Evolutionary conservation across 192 early-diverging fungal genomes (phyloP), one percentile per base, ranked within the genome.

Genomic region (Diversispora eburnea): DNA sequence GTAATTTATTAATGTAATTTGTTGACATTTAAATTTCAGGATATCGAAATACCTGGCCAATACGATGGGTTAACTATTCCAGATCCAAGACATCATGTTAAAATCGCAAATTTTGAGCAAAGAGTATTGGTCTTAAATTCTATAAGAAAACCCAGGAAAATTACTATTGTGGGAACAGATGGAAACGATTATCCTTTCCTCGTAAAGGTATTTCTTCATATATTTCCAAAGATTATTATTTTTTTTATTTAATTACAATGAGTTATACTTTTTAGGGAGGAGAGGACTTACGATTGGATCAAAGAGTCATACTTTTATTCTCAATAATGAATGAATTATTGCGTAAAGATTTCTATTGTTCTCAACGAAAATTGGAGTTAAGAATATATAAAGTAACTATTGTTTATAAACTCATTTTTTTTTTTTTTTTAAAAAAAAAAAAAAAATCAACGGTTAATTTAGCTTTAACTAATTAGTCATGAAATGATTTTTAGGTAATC

Each of bases 271-370:
- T 12, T 20, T 67, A 91, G 88, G 92, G 91, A 39, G 92, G 92
- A n/a, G 92, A 93, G 71, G 92, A 93, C 77, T 77, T 93, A 41
- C 79, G 92, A 22, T 75, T 92, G 2, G 92, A 93, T 76, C 92
- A 93, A 66, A 81, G 92, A 68, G 85, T 93, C 41, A 81, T 93
- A 61, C 92, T 93, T 61, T 76, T 93, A 52, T 93, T 93, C 59
- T 75, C 81, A 49, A 76, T 93, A n/a, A 93, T 93, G 92, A 93
- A 93, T 67, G 81, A 79, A 13, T 77, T 92, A 12, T 83, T 93
- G 68, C 25, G 55, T 9, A 81, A 84, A 42, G 82, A 89, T 57
- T 62, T 75, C 0, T 85, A 81, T 47, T 90, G 89, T 59, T 67
- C 77, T 8, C 82, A 80, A 25, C 85, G 88, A 52, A 75, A 85